Conservation (phyloP, 805 yeast genomes). For the Lipomyces chichibuensis region DNA sequence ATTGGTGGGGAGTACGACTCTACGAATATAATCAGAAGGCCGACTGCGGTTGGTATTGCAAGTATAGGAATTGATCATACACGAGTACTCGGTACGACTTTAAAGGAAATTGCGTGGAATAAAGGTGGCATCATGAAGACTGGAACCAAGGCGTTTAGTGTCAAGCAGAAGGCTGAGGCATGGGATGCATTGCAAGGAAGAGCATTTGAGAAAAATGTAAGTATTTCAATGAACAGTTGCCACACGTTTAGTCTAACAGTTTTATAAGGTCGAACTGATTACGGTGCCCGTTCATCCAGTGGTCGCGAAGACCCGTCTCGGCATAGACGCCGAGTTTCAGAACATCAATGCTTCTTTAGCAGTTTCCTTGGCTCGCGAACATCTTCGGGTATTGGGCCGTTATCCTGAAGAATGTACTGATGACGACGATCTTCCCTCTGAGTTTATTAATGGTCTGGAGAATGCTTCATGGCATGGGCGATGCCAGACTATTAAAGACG, state of each 20-base stretch:
- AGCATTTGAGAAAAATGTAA: constrained; percentile 66
- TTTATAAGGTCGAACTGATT: constrained; percentile 42
- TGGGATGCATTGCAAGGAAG: constrained; percentile 56
- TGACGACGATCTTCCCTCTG: constrained; percentile 31
- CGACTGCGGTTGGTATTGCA: constrained; percentile 83
- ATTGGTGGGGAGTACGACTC: constrained; percentile 98
- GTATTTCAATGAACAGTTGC: constrained; percentile 41
- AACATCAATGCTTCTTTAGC: constrained; percentile 86
- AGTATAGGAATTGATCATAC: constrained; percentile 93
- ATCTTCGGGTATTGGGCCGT: constrained; percentile 51
- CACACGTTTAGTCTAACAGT: not conserved
- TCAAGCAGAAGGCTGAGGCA: constrained; percentile 59
- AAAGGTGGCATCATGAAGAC: constrained; percentile 89
- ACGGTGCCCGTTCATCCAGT: constrained; percentile 44
- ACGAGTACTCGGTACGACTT: constrained; percentile 79
- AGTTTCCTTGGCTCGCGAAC: constrained; percentile 64
- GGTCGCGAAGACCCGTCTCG: constrained; percentile 51
- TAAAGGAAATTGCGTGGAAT: constrained; percentile 92
- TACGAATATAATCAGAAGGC: constrained; percentile 81
- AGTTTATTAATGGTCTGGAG: constrained; percentile 57
- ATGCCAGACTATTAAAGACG: constrained; percentile 66
- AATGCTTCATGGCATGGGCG: constrained; percentile 91
- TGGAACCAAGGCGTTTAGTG: constrained; percentile 67
- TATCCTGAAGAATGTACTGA: not conserved
- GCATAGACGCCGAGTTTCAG: constrained; percentile 86